A percentile compares a stretch with the other conserved stretches of the same genome.
Conservation (phyloP, 441 rosid genomes). For the Adansonia grandidieri region DNA sequence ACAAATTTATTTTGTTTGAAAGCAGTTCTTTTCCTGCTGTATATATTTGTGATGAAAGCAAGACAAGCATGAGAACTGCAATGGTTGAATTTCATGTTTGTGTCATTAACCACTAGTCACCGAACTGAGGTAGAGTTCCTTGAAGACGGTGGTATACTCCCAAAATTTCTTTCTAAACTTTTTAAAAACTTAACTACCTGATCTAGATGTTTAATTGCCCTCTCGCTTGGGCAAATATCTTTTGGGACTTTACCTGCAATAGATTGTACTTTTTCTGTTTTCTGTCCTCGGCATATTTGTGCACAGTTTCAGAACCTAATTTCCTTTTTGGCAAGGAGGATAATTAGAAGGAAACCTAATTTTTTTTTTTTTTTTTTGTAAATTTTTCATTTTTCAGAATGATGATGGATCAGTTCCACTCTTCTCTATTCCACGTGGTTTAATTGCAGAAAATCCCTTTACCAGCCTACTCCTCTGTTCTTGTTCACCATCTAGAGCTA, state of each 20-base stretch:
- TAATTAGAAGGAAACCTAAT: conserved; percentile 29
- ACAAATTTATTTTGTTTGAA: conserved; percentile 11
- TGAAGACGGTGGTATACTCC: background rate
- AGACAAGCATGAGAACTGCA: background rate
- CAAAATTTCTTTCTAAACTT: conserved; percentile 4
- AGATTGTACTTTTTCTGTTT: conserved; percentile 19
- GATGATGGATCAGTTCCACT: conserved; percentile 76
- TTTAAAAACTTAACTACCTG: conserved; percentile 6
- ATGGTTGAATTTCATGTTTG: conserved; percentile 14
- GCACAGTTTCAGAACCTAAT: background rate
- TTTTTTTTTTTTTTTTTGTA: background rate
- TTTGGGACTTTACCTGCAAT: conserved; percentile 8
- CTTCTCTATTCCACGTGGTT: conserved; percentile 74
- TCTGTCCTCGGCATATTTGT: conserved; percentile 13
- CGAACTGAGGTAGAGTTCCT: background rate
- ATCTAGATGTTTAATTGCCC: background rate
- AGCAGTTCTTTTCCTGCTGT: background rate
- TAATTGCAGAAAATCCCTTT: conserved; percentile 91
- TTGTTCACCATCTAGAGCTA: conserved; percentile 57
- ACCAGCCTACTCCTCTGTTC: conserved; percentile 88
- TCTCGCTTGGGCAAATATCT: background rate
- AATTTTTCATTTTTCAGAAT: conserved; percentile 59
- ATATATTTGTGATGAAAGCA: conserved; percentile 2
- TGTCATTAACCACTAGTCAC: background rate
- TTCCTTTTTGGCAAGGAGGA: background rate